Base-by-base conservation (phyloP, 2,329 filamentous ascomycete species). In the Rhexocercosporidium sp. region DNA sequence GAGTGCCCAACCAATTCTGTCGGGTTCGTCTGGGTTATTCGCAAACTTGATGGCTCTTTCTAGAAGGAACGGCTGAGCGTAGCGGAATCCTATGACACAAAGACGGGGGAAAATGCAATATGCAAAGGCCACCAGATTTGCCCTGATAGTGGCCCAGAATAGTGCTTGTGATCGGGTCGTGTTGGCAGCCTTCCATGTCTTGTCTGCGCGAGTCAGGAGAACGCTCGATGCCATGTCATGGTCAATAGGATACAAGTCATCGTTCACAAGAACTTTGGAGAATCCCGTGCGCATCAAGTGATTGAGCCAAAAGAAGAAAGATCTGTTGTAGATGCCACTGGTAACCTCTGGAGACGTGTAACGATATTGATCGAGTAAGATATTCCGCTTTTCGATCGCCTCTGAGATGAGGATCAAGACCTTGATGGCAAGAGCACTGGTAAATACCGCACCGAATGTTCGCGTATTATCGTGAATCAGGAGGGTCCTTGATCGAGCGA, bases 291-390 rank as follows among this genome's bases (percentile, higher is more conserved):
- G 62, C 69, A 82, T 73, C 22, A 82, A 72, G 7, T 76, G 74
- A 41, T 78, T 78, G 44, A 82, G 70, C 81, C 80, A 82, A 68
- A 77, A 77, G 64, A 81, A 78, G 41, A 81, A 72, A 22, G 76
- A 77, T 12, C 76, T 77, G 64, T 74, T 78, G 46, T 81, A 79
- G 8, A 82, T 70, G 16, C 81, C 80, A 66, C 79, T 79, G 0
- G 76, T 78, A 0, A 73, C 75, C 66, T 82, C 81, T 3, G 81
- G 80, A 8, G 78, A 77, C n/a, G 70, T 66, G 57, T 70, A 27
- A n/a, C 71, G 67, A 64, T 77, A 73, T 54, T 68, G 69, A 41
- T 69, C 65, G n/a, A 79, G 65, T 14, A 81, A 71, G 41, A 77
- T 76, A 1, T 66, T 51, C 9, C 76, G 73, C 73, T 83, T 83